These are phyloP conservation scores for Cercophora scortea DNA, from an alignment of 495 filamentous ascomycete genomes.

Conservation along the genomic window DNA sequence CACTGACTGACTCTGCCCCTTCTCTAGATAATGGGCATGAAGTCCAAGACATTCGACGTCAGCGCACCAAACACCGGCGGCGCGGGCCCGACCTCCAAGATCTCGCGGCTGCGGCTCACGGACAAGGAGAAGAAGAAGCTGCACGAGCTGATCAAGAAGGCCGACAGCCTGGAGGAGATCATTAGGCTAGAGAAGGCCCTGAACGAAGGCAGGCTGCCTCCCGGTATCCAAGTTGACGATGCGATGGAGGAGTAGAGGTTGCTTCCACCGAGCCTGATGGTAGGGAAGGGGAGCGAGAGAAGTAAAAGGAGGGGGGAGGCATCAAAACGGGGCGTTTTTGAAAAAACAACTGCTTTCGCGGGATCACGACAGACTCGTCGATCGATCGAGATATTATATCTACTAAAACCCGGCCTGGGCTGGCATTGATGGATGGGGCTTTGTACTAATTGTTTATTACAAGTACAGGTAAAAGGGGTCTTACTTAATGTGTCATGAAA, in stretches of 20 bases:
- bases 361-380: too few relatives aligned
- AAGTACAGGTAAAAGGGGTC: too few relatives aligned
- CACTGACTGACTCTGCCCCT: background rate
- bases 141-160: slow-evolving; percentile 51
- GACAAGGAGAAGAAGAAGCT: slow-evolving; percentile 73
- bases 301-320: too few relatives aligned
- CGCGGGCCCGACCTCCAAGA: slow-evolving; percentile 45
- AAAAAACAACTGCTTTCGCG: too few relatives aligned
- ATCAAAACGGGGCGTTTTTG: too few relatives aligned
- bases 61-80: slow-evolving; percentile 31
- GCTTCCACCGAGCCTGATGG: too few relatives aligned
- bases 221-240: slow-evolving; percentile 48
- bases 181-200: slow-evolving; percentile 75
- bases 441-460: too few relatives aligned
- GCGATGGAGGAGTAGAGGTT: slow-evolving; percentile 46
- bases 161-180: slow-evolving; percentile 81
- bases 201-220: slow-evolving; percentile 76
- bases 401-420: too few relatives aligned
- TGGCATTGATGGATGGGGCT: too few relatives aligned
- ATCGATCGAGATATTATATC: too few relatives aligned
- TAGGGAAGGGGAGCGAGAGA: too few relatives aligned
- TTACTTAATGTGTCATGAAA: too few relatives aligned
- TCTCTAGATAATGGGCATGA: slow-evolving; percentile 72
- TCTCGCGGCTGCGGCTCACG: slow-evolving; percentile 51
- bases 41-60: slow-evolving; percentile 74